phyloP scores from a whole-genome alignment of 2,329 filamentous ascomycete genomes.

The Macrophomina pseudophaseolina region DNA sequence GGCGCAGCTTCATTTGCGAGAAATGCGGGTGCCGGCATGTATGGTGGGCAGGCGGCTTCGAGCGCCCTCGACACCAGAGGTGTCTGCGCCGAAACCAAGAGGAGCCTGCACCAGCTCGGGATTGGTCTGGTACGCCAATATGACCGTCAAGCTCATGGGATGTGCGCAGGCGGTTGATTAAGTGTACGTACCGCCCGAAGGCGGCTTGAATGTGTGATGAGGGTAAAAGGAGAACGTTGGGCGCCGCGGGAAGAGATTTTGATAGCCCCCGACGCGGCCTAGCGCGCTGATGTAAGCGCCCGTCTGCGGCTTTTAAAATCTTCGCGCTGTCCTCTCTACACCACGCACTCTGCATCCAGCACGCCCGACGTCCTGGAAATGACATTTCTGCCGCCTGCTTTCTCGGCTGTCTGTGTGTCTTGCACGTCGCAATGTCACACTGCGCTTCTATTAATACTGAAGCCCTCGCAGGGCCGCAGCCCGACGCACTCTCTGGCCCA shows the following conservation, averaged over 20 bases:
- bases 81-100: slow-evolving; percentile 8
- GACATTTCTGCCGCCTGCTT: neutral
- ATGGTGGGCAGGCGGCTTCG: slow-evolving; percentile 47
- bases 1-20: slow-evolving; percentile 22
- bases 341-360: neutral
- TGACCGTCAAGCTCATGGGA: slow-evolving; percentile 49
- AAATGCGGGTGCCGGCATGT: slow-evolving; percentile 29
- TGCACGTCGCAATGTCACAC: slow-evolving; percentile 17
- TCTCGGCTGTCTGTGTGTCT: slow-evolving; percentile 11
- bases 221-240: slow-evolving; percentile 9
- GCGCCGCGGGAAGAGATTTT: slow-evolving; percentile 13
- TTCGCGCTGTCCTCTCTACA: neutral
- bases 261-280: slow-evolving; percentile 8
- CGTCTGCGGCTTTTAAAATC: slow-evolving; percentile 1
- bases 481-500: slow-evolving; percentile 12
- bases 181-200: slow-evolving; percentile 40
- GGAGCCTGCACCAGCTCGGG: slow-evolving; percentile 21
- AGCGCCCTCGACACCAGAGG: slow-evolving; percentile 31
- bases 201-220: slow-evolving; percentile 49
- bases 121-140: slow-evolving; percentile 52
- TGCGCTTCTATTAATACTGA: slow-evolving; percentile 6
- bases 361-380: slow-evolving; percentile 10
- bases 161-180: slow-evolving; percentile 51
- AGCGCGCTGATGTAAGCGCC: slow-evolving; percentile 23
- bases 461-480: neutral